Evolutionary conservation across 2,329 filamentous ascomycete species (phyloP).

Genomic region (Chlorencoelia australis): DNA sequence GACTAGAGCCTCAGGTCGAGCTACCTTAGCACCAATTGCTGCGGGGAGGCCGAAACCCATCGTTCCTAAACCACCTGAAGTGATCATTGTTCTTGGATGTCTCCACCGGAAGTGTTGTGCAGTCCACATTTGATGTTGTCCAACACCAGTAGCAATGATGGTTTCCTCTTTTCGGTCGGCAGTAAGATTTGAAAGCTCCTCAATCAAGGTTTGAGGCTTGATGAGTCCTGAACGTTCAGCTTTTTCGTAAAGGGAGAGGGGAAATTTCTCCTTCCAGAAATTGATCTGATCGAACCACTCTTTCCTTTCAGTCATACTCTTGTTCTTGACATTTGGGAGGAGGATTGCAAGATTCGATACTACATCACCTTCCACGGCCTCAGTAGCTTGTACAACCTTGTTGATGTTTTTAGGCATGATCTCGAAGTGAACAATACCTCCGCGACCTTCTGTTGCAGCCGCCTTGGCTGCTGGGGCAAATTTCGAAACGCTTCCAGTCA

Average conservation of each 20-base stretch:
- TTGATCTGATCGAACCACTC: slow-evolving; percentile 88
- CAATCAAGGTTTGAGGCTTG: slow-evolving; percentile 89
- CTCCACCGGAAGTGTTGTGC: slow-evolving; percentile 96
- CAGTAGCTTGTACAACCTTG: slow-evolving; percentile 94
- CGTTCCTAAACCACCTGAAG: slow-evolving; percentile 86
- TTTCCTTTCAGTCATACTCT: slow-evolving; percentile 53
- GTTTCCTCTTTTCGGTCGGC: slow-evolving; percentile 71
- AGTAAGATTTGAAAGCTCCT: slow-evolving; percentile 79
- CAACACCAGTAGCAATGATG: slow-evolving; percentile 87
- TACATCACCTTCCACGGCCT: slow-evolving; percentile 91
- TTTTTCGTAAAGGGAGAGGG: slow-evolving; percentile 70
- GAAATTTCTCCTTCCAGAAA: slow-evolving; percentile 86
- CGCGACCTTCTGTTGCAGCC: slow-evolving; percentile 74
- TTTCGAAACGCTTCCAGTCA: slow-evolving; percentile 69
- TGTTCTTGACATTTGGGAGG: slow-evolving; percentile 58
- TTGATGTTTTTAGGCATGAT: slow-evolving; percentile 99
- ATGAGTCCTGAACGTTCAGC: slow-evolving; percentile 68
- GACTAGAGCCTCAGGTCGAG: slow-evolving; percentile 49
- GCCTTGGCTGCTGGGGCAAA: slow-evolving; percentile 84
- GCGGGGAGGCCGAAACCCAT: slow-evolving; percentile 95
- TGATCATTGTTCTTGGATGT: slow-evolving; percentile 86
- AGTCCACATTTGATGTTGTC: slow-evolving; percentile 98
- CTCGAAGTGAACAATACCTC: slow-evolving; percentile 95
- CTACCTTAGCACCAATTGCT: slow-evolving; percentile 91
- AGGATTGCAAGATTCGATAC: slow-evolving; percentile 66